These are phyloP conservation scores for Podospora appendiculata DNA, from an alignment of 495 filamentous ascomycete species.

Conservation along the genomic window DNA sequence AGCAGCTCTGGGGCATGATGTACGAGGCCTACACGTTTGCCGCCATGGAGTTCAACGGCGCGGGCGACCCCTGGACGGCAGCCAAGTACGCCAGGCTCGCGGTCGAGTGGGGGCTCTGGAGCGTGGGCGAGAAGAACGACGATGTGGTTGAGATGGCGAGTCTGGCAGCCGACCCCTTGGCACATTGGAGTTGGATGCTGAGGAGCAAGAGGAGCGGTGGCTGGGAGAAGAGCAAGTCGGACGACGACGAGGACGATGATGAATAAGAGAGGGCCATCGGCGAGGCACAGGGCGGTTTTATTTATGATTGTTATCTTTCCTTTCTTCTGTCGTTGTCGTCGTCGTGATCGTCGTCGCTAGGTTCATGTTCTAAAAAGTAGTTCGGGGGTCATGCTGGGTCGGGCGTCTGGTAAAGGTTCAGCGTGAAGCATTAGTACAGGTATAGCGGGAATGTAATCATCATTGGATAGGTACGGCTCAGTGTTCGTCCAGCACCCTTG, in stretches of 20 bases:
- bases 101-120: constrained; percentile 25
- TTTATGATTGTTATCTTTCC: neutral
- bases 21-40: constrained; percentile 31
- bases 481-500: too few relatives aligned
- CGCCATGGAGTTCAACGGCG: constrained; percentile 31
- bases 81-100: constrained; percentile 26
- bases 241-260: neutral
- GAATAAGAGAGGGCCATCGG: neutral
- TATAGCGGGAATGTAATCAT: too few relatives aligned
- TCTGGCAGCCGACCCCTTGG: constrained; percentile 20
- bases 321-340: too few relatives aligned
- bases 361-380: too few relatives aligned
- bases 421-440: too few relatives aligned
- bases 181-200: constrained; percentile 28
- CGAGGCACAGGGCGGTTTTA: neutral
- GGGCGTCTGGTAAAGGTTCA: too few relatives aligned
- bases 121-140: constrained; percentile 22
- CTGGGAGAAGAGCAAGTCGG: constrained; percentile 11
- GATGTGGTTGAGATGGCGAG: constrained; percentile 25
- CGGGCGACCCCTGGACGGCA: constrained; percentile 28
- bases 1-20: constrained; percentile 24
- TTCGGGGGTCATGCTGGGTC: too few relatives aligned
- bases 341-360: too few relatives aligned
- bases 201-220: constrained; percentile 10
- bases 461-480: too few relatives aligned